A percentile compares a stretch with the other conserved stretches of the same genome.
Conservation (phyloP, 257 asterid species). For the Plectranthus barbatus region DNA sequence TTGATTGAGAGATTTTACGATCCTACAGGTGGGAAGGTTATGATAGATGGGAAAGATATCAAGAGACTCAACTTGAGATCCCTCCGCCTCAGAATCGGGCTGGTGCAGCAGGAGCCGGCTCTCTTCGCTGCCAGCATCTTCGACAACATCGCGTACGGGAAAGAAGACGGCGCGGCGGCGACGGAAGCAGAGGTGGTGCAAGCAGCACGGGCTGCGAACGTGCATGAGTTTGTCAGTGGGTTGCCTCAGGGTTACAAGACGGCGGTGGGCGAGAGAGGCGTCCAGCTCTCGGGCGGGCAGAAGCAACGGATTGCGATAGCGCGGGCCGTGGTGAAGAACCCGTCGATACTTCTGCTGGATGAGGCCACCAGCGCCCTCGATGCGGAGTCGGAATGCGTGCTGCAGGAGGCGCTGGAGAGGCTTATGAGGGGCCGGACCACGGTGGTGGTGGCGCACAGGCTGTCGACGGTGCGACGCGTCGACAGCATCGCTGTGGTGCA, state of each 20-base stretch:
- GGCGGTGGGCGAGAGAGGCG: constrained; percentile 79
- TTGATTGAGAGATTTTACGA: constrained; percentile 77
- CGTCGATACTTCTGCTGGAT: constrained; percentile 67
- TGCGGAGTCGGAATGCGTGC: constrained; percentile 73
- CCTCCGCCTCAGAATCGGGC: constrained; percentile 63
- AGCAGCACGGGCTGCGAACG: constrained; percentile 81
- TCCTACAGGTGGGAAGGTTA: constrained; percentile 67
- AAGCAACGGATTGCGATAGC: constrained; percentile 90
- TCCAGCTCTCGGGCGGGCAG: constrained; percentile 92
- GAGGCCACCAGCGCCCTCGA: constrained; percentile 95
- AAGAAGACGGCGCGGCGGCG: constrained; percentile 39
- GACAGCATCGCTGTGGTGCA: constrained; percentile 81
- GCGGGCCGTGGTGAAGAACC: constrained; percentile 78
- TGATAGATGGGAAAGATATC: constrained; percentile 83
- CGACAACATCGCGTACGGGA: constrained; percentile 80
- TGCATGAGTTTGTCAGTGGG: constrained; percentile 65
- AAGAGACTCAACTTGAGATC: constrained; percentile 62
- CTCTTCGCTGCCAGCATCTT: constrained; percentile 76
- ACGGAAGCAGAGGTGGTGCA: constrained; percentile 65
- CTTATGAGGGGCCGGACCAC: constrained; percentile 88
- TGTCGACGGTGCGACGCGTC: constrained; percentile 75
- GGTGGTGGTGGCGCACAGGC: constrained; percentile 75
- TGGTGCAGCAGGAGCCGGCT: constrained; percentile 92
- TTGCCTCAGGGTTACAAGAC: constrained; percentile 81
- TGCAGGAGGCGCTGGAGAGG: constrained; percentile 84